Conservation (phyloP, 176 grass and related monocot species). For the Stipa capillata region DNA sequence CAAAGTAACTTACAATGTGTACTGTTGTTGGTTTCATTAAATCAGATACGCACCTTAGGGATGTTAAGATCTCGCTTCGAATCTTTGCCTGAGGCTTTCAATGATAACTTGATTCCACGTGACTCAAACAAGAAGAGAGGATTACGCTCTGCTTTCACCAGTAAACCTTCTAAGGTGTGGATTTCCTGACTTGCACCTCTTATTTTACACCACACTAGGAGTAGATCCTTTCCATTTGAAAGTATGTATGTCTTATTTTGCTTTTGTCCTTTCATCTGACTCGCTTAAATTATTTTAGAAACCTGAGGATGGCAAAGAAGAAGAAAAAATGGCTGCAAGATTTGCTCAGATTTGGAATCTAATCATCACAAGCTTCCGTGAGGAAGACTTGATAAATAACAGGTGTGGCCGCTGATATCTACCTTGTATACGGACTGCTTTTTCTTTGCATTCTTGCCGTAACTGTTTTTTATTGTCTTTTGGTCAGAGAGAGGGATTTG, state of each 20-base stretch:
- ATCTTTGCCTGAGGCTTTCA: constrained; percentile 65
- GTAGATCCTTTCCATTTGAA: not conserved
- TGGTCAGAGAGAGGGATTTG: constrained; percentile 74
- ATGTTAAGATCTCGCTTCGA: constrained; percentile 88
- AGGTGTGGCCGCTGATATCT: constrained; percentile 31
- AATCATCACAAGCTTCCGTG: constrained; percentile 91
- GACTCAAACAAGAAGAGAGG: constrained; percentile 60
- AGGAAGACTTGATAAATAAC: constrained; percentile 85
- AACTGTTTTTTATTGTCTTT: not conserved
- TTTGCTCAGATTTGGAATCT: constrained; percentile 98
- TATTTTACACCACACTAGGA: not conserved
- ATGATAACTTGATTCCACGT: constrained; percentile 62
- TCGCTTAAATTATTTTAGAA: constrained; percentile 37
- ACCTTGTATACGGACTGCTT: not conserved
- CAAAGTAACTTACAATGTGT: not conserved
- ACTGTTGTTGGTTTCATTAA: constrained; percentile 18
- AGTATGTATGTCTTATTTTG: not conserved
- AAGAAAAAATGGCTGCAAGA: constrained; percentile 56
- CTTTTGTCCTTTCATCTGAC: not conserved
- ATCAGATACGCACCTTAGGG: constrained; percentile 83
- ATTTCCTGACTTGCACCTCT: constrained; percentile 17
- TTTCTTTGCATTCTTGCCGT: not conserved
- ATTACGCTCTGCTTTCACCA: constrained; percentile 62
- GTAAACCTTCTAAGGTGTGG: constrained; percentile 56
- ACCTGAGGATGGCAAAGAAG: constrained; percentile 44